Conservation (phyloP, 495 filamentous ascomycete genomes). For the Beverwykella pulmonaria region DNA sequence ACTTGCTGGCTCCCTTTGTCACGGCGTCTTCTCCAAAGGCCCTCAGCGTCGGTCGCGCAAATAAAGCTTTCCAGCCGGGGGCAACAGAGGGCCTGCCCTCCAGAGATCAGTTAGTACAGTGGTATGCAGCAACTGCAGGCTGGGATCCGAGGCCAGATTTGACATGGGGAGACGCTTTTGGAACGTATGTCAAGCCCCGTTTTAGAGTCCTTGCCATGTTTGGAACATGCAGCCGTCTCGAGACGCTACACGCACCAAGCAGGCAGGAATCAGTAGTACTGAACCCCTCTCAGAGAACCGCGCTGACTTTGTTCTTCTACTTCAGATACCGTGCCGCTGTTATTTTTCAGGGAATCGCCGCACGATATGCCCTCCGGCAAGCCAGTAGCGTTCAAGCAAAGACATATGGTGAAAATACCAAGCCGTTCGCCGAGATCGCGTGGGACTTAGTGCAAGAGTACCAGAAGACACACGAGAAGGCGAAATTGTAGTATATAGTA, state of each 20-base stretch:
- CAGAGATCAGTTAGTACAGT: conserved; percentile 67
- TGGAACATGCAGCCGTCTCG: not conserved
- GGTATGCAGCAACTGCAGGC: conserved; percentile 75
- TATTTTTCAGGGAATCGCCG: conserved; percentile 94
- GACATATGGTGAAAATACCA: conserved; percentile 67
- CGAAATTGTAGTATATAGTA: conserved; percentile 53
- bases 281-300: not conserved
- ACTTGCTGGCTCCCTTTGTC: conserved; percentile 70
- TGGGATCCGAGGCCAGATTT: conserved; percentile 63
- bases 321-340: conserved; percentile 56
- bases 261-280: not conserved
- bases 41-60: conserved; percentile 39
- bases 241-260: not conserved
- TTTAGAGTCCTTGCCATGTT: not conserved
- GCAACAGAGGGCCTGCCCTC: conserved; percentile 73
- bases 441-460: conserved; percentile 67
- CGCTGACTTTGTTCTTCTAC: not conserved
- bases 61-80: conserved; percentile 58
- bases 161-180: conserved; percentile 60
- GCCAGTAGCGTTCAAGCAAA: conserved; percentile 83
- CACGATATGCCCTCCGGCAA: conserved; percentile 79
- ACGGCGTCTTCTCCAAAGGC: conserved; percentile 40
- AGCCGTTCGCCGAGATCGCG: conserved; percentile 69
- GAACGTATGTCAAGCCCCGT: not conserved
- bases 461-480: conserved; percentile 47